phyloP scores from a whole-genome alignment of 1,284 basidiomycete genomes.

The Irpex rosettiformis region DNA sequence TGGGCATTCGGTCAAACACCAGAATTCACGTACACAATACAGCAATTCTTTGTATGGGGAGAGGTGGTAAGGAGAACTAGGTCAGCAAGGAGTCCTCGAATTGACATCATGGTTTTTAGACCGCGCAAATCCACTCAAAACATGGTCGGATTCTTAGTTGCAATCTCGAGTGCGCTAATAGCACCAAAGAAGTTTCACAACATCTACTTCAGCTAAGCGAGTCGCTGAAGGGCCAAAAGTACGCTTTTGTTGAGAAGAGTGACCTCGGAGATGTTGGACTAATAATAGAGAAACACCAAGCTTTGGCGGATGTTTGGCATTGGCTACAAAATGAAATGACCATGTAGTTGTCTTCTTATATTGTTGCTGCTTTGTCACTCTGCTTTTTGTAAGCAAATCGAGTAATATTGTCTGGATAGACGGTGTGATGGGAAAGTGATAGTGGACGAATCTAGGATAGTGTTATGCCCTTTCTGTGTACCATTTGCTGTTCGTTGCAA shows the following conservation, averaged over 20 bases:
- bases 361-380: slow-evolving; percentile 3
- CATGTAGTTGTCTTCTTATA: slow-evolving; percentile 16
- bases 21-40: slow-evolving; percentile 73
- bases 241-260: slow-evolving; percentile 42
- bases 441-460: slow-evolving; percentile 3
- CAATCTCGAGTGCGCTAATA: slow-evolving; percentile 29
- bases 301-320: slow-evolving; percentile 31
- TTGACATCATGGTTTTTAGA: slow-evolving; percentile 38
- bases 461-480: slow-evolving; percentile 49
- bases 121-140: slow-evolving; percentile 49
- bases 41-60: slow-evolving; percentile 56
- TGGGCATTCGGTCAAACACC: slow-evolving; percentile 96
- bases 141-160: slow-evolving; percentile 61
- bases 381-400: background rate
- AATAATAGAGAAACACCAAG: slow-evolving; percentile 14
- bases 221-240: slow-evolving; percentile 39
- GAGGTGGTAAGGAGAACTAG: slow-evolving; percentile 44
- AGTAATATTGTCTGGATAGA: background rate
- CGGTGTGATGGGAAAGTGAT: slow-evolving; percentile 1
- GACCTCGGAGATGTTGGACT: slow-evolving; percentile 7
- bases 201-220: slow-evolving; percentile 25
- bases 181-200: slow-evolving; percentile 12
- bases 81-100: background rate
- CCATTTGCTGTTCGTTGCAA: slow-evolving; percentile 79
- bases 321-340: slow-evolving; percentile 40